phyloP scores from a whole-genome alignment of 345 rosid species.

The Psidium friedrichsthalianum region DNA sequence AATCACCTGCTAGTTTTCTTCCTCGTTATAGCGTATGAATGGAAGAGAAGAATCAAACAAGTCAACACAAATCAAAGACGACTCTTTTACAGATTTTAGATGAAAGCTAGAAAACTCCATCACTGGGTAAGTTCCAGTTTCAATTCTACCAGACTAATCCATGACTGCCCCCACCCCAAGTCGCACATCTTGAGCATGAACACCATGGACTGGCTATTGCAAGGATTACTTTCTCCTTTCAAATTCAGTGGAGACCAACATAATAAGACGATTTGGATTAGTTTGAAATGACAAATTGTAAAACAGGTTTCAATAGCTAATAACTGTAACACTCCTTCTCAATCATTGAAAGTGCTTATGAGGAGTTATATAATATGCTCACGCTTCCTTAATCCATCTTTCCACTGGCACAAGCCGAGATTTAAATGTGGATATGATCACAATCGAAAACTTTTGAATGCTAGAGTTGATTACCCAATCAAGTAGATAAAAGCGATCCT shows the following conservation, averaged over 20 bases:
- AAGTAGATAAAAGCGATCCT: constrained; percentile 7
- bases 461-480: constrained; percentile 16
- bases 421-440: not conserved
- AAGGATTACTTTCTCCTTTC: not conserved
- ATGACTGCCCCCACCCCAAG: not conserved
- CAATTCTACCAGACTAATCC: not conserved
- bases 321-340: not conserved
- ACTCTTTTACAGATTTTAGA: too few relatives aligned
- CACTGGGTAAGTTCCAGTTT: not conserved
- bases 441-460: not conserved
- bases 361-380: not conserved
- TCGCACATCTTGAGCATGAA: not conserved
- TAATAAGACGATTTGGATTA: not conserved
- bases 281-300: not conserved
- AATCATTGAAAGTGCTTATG: not conserved
- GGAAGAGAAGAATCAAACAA: not conserved
- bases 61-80: not conserved
- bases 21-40: not conserved
- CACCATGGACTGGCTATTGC: not conserved
- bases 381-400: not conserved
- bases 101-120: too few relatives aligned
- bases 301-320: not conserved
- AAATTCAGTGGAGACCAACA: not conserved
- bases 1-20: not conserved
- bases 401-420: not conserved